A percentile compares a stretch with the other conserved stretches of the same genome.
phyloP scores from a whole-genome alignment of 2,329 filamentous ascomycete species.

The Colletotrichum limetticola region DNA sequence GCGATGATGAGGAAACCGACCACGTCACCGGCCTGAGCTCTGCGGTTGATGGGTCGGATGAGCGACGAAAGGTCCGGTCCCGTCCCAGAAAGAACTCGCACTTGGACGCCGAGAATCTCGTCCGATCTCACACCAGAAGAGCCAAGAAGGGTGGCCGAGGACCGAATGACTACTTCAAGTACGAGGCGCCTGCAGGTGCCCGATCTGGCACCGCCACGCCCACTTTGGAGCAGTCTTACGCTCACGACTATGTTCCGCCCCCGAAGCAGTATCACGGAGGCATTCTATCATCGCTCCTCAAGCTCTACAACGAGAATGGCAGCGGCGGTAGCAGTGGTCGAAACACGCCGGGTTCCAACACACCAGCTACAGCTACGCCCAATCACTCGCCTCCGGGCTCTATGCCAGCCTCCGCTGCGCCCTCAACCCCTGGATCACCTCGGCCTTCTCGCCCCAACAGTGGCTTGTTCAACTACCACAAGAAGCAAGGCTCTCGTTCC shows the following conservation, averaged over 20 bases:
- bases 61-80: constrained; percentile 14
- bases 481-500: constrained; percentile 54
- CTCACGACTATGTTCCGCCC: constrained; percentile 68
- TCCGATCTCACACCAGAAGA: constrained; percentile 46
- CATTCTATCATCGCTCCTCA: constrained; percentile 77
- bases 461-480: constrained; percentile 53
- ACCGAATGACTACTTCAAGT: constrained; percentile 43
- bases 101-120: constrained; percentile 46
- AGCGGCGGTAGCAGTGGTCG: constrained; percentile 49
- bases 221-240: constrained; percentile 59
- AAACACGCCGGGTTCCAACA: constrained; percentile 54
- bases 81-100: constrained; percentile 33
- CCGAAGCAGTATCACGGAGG: constrained; percentile 78
- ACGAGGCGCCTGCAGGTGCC: constrained; percentile 37
- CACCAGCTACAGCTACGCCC: constrained; percentile 53
- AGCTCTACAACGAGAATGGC: constrained; percentile 68
- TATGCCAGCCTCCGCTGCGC: constrained; percentile 49
- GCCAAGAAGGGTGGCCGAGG: constrained; percentile 37
- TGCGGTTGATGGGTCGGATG: constrained; percentile 1
- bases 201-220: constrained; percentile 52
- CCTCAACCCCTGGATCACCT: constrained; percentile 39
- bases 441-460: constrained; percentile 48
- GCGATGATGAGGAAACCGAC: constrained; percentile 25
- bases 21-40: constrained; percentile 8
- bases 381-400: constrained; percentile 53